Percentiles rank a stretch among this genome's conserved stretches.
Evolutionary conservation across 176 grass and related monocot genomes (phyloP).

Genomic region (Secale cereale): DNA sequence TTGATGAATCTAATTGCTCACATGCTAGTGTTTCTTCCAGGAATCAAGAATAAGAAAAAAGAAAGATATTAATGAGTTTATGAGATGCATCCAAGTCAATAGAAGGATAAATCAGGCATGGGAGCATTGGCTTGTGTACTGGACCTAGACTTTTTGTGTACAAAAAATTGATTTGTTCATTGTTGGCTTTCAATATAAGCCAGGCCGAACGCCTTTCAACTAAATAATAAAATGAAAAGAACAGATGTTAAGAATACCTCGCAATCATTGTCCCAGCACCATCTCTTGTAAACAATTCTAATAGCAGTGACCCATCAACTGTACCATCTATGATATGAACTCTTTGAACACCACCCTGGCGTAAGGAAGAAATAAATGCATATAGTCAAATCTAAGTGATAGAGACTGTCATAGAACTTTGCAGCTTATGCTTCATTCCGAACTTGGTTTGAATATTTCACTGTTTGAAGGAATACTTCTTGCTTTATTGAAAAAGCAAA

Average conservation of each 20-base stretch:
- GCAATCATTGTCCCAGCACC: conserved; percentile 95
- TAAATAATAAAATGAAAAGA: not conserved
- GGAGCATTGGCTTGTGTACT: conserved; percentile 7
- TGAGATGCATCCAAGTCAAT: not conserved
- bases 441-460: not conserved
- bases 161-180: not conserved
- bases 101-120: not conserved
- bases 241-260: conserved; percentile 42
- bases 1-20: not conserved
- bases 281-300: conserved; percentile 99
- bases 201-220: not conserved
- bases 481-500: not conserved
- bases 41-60: not conserved
- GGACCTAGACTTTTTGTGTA: not conserved
- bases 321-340: conserved; percentile 94
- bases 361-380: conserved; percentile 20
- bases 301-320: conserved; percentile 71
- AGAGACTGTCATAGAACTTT: not conserved
- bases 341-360: conserved; percentile 90
- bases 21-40: not conserved
- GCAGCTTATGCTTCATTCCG: not conserved
- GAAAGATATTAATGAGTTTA: not conserved
- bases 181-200: not conserved
- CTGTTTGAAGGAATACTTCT: not conserved
- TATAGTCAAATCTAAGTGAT: conserved; percentile 11